These are phyloP conservation scores for Tausonia pullulans DNA, from an alignment of 1,284 basidiomycete species.

Conservation along the genomic window DNA sequence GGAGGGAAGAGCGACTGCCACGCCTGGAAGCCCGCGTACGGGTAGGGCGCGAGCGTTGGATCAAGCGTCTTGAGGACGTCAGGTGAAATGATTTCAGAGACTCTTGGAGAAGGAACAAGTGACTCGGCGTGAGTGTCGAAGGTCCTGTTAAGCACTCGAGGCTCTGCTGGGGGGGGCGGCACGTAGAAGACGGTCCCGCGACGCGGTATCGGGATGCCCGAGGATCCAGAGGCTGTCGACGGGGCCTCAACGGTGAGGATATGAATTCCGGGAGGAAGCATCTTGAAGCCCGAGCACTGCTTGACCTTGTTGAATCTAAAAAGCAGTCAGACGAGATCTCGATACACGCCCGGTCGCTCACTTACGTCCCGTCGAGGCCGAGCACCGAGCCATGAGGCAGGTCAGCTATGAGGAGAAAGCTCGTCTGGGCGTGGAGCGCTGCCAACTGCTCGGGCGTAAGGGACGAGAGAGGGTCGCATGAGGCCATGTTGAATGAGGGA, in stretches of 20 bases:
- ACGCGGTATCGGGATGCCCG: background rate
- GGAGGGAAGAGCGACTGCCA: slow-evolving; percentile 2
- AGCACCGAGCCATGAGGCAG: background rate
- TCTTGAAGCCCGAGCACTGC: background rate
- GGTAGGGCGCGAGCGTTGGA: slow-evolving; percentile 9
- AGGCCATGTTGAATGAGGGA: background rate
- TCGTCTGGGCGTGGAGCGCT: background rate
- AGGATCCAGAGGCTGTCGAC: background rate
- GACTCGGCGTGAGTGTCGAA: background rate
- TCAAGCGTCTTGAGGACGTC: slow-evolving; percentile 10
- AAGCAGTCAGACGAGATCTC: background rate
- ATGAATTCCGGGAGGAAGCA: background rate
- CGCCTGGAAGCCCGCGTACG: background rate
- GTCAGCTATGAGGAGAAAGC: background rate
- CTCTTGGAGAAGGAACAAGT: background rate
- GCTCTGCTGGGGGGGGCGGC: background rate
- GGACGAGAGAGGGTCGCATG: background rate
- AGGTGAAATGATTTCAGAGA: background rate
- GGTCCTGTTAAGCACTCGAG: background rate
- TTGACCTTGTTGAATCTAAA: background rate
- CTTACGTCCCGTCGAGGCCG: slow-evolving; percentile 1
- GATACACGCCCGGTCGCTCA: background rate
- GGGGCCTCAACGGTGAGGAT: background rate
- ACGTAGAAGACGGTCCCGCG: background rate
- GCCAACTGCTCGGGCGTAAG: background rate